A percentile compares a stretch with the other conserved stretches of the same genome.
phyloP scores from a whole-genome alignment of 164 flowering plant genomes.

The Macadamia tetraphylla region DNA sequence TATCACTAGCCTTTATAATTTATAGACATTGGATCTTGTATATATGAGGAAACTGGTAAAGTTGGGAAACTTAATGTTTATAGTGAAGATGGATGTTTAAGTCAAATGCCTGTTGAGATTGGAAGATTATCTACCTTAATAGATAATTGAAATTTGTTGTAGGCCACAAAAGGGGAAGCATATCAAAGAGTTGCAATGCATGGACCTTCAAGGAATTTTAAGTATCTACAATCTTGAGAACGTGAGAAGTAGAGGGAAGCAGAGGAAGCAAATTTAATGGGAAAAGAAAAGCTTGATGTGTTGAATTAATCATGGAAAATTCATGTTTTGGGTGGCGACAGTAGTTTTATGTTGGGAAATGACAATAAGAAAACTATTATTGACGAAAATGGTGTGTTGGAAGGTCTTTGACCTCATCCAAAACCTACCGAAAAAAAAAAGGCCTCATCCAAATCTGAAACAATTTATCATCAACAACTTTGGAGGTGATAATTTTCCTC shows the following conservation, averaged over 20 bases:
- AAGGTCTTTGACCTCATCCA: slow-evolving; percentile 13
- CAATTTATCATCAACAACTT: neutral
- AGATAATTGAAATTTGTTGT: too few species aligned
- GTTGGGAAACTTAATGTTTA: too few species aligned
- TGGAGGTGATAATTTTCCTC: slow-evolving; percentile 6
- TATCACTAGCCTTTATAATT: too few species aligned
- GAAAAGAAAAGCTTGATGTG: neutral
- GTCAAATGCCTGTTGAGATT: too few species aligned
- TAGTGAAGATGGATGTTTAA: too few species aligned
- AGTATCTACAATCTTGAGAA: neutral
- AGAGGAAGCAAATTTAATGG: slow-evolving; percentile 2
- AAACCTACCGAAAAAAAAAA: too few species aligned
- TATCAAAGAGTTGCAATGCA: slow-evolving; percentile 9
- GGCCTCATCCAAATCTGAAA: neutral
- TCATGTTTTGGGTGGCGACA: too few species aligned
- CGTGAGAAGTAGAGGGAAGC: neutral
- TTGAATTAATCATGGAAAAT: slow-evolving; percentile 4
- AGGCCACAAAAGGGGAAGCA: neutral
- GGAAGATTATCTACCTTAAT: too few species aligned
- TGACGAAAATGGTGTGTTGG: slow-evolving; percentile 1
- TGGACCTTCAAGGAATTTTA: slow-evolving; percentile 8
- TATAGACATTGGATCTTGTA: too few species aligned
- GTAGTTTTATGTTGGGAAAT: too few species aligned
- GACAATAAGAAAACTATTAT: too few species aligned
- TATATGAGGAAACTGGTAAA: too few species aligned